Base-by-base conservation (phyloP, 1,284 basidiomycete genomes). In the Melanopsichium pennsylvanicum region DNA sequence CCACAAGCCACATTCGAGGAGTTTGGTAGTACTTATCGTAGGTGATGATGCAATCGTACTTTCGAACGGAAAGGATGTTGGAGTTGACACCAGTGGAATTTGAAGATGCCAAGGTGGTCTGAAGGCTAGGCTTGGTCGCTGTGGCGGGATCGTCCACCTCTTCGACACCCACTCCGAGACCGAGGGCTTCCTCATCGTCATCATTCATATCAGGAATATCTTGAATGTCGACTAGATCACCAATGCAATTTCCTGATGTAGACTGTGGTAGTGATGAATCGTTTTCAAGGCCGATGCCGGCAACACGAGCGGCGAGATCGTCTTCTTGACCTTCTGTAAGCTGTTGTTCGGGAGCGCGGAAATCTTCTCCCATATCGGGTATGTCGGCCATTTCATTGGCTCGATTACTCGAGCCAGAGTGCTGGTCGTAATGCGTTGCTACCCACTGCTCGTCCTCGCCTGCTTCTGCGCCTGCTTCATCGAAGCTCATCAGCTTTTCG, bases 31-130 rank as follows among this genome's bases (percentile, higher is more conserved):
- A 80, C 45, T 98, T 98, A 86, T 98, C 95, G 84, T 98, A 98
- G 32, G 92, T 93, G 84, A 99, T 98, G 88, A 97, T 92, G 80
- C 97, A 96, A 83, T 99, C 96, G 85, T 99, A 99, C 19, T 94
- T 98, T 76, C 95, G 88, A 37, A 98, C 92, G 85, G 93, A 91
- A 35, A 97, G 84, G 21, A 98, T 84, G 76, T 97, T 97, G 57
- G 40, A 54, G 25, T 48, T 74, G 31, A 49, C 58, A 2, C 15
- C 89, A 13, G 91, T 82, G 67, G 18, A 85, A 81, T 8, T 83
- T 82, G n/a, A 82, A 18, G 56, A 52, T 11, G 50, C n/a, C 15
- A 27, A 12, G 4, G 52, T 4, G 16, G 10, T n/a, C 36, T 43
- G 2, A 31, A 48, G 32, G 4, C 55, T 57, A 6, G 54, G 41